These are phyloP conservation scores for Amniculicola lignicola DNA, from an alignment of 495 filamentous ascomycete genomes.

Conservation along the genomic window DNA sequence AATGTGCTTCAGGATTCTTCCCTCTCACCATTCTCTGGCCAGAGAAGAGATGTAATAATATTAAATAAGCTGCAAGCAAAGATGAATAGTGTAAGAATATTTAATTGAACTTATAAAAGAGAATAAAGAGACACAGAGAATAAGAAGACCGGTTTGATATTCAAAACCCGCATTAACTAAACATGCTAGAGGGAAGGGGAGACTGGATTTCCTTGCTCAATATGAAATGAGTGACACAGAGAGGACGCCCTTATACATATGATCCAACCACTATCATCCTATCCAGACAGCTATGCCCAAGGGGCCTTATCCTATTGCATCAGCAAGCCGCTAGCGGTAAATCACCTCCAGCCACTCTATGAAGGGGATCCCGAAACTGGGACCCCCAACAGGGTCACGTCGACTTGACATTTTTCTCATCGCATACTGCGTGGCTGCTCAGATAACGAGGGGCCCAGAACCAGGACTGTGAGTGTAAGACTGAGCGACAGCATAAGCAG, in stretches of 20 bases:
- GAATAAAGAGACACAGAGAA: slow-evolving; percentile 10
- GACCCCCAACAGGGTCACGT: slow-evolving; percentile 15
- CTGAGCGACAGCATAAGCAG: slow-evolving; percentile 11
- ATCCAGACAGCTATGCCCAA: slow-evolving; percentile 12
- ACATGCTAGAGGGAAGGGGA: slow-evolving; percentile 10
- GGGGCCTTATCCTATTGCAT: slow-evolving; percentile 15
- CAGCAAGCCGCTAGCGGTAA: slow-evolving; percentile 16
- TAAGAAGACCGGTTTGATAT: slow-evolving; percentile 14
- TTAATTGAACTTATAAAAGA: slow-evolving; percentile 14
- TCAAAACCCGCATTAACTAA: slow-evolving; percentile 5
- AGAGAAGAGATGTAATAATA: slow-evolving; percentile 17
- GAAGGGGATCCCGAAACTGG: slow-evolving; percentile 20
- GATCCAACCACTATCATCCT: slow-evolving; percentile 15
- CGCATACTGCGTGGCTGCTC: slow-evolving; percentile 14
- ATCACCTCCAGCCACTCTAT: slow-evolving; percentile 16
- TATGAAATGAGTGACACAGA: slow-evolving; percentile 16
- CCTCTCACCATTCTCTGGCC: slow-evolving; percentile 5
- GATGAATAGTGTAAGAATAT: slow-evolving; percentile 12
- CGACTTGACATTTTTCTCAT: slow-evolving; percentile 21
- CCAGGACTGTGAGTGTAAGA: slow-evolving; percentile 12
- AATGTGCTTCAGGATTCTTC: slow-evolving; percentile 12
- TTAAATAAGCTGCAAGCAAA: slow-evolving; percentile 5
- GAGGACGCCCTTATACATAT: slow-evolving; percentile 3
- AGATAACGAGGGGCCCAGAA: slow-evolving; percentile 19
- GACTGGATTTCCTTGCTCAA: slow-evolving; percentile 7